Base-by-base conservation (phyloP, 495 filamentous ascomycete genomes). In the Xylaria sp. region DNA sequence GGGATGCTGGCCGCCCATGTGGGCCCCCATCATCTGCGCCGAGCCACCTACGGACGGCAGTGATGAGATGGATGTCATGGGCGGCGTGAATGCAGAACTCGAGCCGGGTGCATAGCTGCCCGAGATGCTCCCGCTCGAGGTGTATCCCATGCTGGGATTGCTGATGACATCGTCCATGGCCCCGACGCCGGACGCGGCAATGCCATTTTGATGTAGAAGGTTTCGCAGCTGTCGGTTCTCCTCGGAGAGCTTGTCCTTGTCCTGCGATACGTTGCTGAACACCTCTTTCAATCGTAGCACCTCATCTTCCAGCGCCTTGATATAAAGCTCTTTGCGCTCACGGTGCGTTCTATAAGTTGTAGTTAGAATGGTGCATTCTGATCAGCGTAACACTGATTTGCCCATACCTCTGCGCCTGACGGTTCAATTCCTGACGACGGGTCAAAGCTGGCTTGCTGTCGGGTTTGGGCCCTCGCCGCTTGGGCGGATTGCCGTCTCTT, bases 391-490 rank as follows among this genome's bases (percentile, higher is more conserved):
- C 2, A 5, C 14, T 43, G 29, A 40, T 65, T n/a, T 46, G 44
- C 24, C 69, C 77, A 75, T 89, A 96, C 95, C 95, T 91, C 80
- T 99, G 96, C 35, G 96, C 96, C 83, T 98, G 95, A 67, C 96
- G 88, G 78, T 99, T 99, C 59, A 98, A 82, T 77, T 99, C 96
- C 76, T 99, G 96, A 59, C 95, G 87, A 48, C 95, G 86, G n/a
- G 95, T 99, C 73, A 97, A 81, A 59, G 96, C 94, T 5, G 96
- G 96, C 75, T 97, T 97, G 83, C 93, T 97, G 79, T 98, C 96
- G 33, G 96, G 96, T 75, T 99, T 99, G 0, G 96, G 96, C 3
- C 96, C 96, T 75, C 96, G 88, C 68, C 93, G 89, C 82, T 99
- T 99, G 5, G 93, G 90, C 29, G 92, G 85, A 74, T 96, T 90